A percentile compares a stretch with the other conserved stretches of the same genome.
Conservation (phyloP, 768 basidiomycete species). For the Amanita rubescens region DNA sequence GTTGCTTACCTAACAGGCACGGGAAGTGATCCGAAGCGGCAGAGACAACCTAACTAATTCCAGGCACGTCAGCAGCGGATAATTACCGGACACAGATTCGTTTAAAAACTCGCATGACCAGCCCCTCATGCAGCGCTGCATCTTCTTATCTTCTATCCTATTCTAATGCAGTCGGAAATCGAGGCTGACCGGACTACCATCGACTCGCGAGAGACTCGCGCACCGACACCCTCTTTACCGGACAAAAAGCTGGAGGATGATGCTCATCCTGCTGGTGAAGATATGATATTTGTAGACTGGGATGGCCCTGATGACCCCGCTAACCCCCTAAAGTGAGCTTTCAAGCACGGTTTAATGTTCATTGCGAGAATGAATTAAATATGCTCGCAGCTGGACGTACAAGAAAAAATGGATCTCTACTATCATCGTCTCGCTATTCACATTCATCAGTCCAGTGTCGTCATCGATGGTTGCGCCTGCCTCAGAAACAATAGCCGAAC, state of each 20-base stretch:
- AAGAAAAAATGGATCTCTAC: slow-evolving; percentile 59
- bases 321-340: slow-evolving; percentile 51
- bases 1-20: no score
- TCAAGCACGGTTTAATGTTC: background rate
- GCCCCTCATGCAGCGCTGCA: background rate
- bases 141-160: background rate
- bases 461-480: slow-evolving; percentile 76
- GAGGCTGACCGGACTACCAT: background rate
- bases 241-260: no score
- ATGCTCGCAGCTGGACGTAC: slow-evolving; percentile 50
- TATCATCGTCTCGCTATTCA: slow-evolving; percentile 56
- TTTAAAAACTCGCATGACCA: no score
- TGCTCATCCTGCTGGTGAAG: background rate
- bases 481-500: slow-evolving; percentile 34
- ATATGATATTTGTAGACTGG: slow-evolving; percentile 46
- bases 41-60: no score
- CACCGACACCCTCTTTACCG: background rate
- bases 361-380: background rate
- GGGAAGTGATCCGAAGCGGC: no score
- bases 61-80: no score
- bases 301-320: slow-evolving; percentile 51
- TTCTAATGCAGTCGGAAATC: background rate
- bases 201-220: background rate
- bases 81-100: no score
- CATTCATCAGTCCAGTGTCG: slow-evolving; percentile 61